Conservation (phyloP, 208 protist species). For the Crithidia bombi region DNA sequence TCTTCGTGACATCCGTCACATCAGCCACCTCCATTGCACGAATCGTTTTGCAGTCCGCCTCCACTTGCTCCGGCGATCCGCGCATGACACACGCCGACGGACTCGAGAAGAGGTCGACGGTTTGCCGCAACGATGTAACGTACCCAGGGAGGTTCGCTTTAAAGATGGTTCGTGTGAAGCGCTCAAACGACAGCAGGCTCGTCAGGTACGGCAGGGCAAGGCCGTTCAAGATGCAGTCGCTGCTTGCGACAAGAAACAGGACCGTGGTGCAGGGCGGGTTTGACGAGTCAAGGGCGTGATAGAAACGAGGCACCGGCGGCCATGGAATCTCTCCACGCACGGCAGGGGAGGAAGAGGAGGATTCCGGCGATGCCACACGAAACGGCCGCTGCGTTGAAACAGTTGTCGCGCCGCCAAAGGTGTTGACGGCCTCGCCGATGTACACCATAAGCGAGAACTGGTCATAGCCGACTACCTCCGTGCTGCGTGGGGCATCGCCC, state of each 20-base stretch:
- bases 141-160: slow-evolving; percentile 30
- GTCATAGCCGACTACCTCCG: slow-evolving; percentile 77
- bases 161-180: slow-evolving; percentile 63
- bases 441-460: slow-evolving; percentile 81
- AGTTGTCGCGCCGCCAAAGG: slow-evolving; percentile 40
- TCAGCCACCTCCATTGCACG: slow-evolving; percentile 32
- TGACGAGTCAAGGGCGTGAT: slow-evolving; percentile 27
- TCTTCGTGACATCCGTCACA: background rate
- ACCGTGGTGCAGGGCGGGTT: slow-evolving; percentile 39
- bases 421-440: slow-evolving; percentile 53
- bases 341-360: background rate
- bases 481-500: slow-evolving; percentile 74
- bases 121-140: slow-evolving; percentile 47
- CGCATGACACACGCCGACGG: slow-evolving; percentile 74
- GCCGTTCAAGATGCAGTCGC: slow-evolving; percentile 55
- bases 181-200: slow-evolving; percentile 56
- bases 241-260: slow-evolving; percentile 57
- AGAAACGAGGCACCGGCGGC: slow-evolving; percentile 75
- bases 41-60: slow-evolving; percentile 39
- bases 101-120: slow-evolving; percentile 78
- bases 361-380: background rate
- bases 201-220: slow-evolving; percentile 36
- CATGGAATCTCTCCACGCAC: slow-evolving; percentile 49
- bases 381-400: slow-evolving; percentile 27
- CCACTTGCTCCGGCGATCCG: slow-evolving; percentile 45